Evolutionary conservation across 495 filamentous ascomycete species (phyloP), one percentile per base, ranked within the genome.

Genomic region (Xylaria intraflava): DNA sequence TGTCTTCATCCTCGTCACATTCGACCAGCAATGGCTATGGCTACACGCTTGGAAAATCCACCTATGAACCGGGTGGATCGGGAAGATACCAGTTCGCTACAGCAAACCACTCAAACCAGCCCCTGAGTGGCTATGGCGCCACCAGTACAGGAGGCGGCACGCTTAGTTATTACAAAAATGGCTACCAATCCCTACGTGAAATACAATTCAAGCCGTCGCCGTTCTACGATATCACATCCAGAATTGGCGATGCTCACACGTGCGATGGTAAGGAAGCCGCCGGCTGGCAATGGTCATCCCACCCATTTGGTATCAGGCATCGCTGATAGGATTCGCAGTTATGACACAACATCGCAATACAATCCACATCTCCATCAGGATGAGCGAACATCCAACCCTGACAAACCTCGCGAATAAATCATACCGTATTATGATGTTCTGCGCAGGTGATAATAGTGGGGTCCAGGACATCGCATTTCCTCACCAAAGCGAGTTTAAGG

Each of bases 401-500:
- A 61, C 74, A 47, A 72, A 67, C 50, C 68, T 86, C 55, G 69
- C 68, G 47, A 83, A 90, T 47, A 63, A 68, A 0, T 71, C 78
- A 35, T 62, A 83, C 35, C 76, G 80, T 35, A 73, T 91, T 38
- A 88, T 96, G 83, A 73, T 96, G 12, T 95, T 90, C 62, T 93
- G 89, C 53, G 85, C 86, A 5, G 74, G 56, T 4, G 77, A 71
- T 76, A 58, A 78, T 78, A 31, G 73, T 53, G 58, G 79, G 65
- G 16, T 82, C 68, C 75, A 83, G 72, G 90, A 97, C 54, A 83
- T 97, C 31, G 73, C 87, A 1, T 98, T 98, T 59, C 93, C 93
- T 0, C 82, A 90, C 55, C 89, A 96, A 70, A 83, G 91, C 20
- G 93, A 96, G 67, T 74, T 98, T 41, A 91, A 90, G 64, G 83